Evolutionary conservation across 2,329 filamentous ascomycete genomes (phyloP).

Genomic region (Penicillium sp.): DNA sequence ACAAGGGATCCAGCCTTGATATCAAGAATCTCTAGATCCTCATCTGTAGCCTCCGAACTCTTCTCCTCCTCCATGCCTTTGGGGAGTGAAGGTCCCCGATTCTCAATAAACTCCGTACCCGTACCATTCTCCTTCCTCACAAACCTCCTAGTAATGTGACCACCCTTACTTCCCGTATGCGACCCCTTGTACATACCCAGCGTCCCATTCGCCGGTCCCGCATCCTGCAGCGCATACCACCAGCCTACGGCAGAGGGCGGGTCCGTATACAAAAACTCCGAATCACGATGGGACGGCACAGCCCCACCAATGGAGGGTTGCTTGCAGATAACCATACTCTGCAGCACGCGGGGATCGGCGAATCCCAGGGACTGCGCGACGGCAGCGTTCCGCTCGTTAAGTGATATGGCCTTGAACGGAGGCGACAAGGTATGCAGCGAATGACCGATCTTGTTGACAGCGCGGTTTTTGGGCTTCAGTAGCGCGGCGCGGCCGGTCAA

Average conservation of each 20-base stretch:
- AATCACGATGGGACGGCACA: conserved; percentile 89
- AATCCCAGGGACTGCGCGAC: conserved; percentile 74
- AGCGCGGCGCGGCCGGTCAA: conserved; percentile 60
- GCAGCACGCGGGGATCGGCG: conserved; percentile 71
- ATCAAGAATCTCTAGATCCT: conserved; percentile 72
- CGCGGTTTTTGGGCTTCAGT: conserved; percentile 73
- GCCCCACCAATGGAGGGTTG: conserved; percentile 93
- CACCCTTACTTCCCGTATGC: conserved; percentile 60
- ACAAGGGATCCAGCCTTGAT: conserved; percentile 90
- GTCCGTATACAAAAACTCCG: conserved; percentile 86
- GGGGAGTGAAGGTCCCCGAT: conserved; percentile 66
- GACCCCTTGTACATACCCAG: conserved; percentile 81
- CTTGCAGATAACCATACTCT: conserved; percentile 99
- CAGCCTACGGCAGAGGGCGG: conserved; percentile 88
- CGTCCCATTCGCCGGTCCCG: conserved; percentile 81
- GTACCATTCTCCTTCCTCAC: conserved; percentile 60
- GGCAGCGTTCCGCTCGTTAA: conserved; percentile 51
- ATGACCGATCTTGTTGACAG: conserved; percentile 89
- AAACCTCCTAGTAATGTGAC: conserved; percentile 70
- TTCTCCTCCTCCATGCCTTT: conserved; percentile 48
- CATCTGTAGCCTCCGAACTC: conserved; percentile 32
- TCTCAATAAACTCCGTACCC: conserved; percentile 70
- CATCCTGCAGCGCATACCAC: conserved; percentile 97
- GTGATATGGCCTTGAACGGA: conserved; percentile 61
- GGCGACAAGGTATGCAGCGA: conserved; percentile 68